phyloP scores from a whole-genome alignment of 1,139 yeast genomes.

The Schwanniomyces etchellsii region DNA sequence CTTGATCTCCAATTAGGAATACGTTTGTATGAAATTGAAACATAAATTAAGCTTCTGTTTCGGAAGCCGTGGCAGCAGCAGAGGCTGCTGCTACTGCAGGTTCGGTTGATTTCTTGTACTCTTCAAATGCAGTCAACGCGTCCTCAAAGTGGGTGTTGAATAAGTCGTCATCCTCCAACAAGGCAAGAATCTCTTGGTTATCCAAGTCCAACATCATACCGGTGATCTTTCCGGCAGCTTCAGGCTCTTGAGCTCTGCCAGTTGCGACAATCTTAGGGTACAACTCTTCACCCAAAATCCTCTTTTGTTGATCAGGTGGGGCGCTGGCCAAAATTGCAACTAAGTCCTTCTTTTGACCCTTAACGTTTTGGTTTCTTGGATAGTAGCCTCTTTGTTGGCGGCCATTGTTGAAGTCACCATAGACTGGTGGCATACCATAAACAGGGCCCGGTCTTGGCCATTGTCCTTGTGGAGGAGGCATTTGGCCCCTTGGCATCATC shows the following conservation, averaged over 20 bases:
- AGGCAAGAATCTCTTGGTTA: constrained; percentile 81
- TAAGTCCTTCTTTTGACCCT: constrained; percentile 36
- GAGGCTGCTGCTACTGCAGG: no score
- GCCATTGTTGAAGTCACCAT: constrained; percentile 55
- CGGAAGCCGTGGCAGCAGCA: no score
- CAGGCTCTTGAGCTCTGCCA: constrained; percentile 81
- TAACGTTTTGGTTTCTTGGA: constrained; percentile 37
- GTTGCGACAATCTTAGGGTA: constrained; percentile 91
- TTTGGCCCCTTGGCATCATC: constrained; percentile 79
- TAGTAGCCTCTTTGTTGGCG: constrained; percentile 38
- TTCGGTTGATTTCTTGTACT: constrained; percentile 56
- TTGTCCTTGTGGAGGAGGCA: constrained; percentile 67
- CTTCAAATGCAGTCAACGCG: constrained; percentile 90
- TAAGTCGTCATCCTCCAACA: constrained; percentile 84
- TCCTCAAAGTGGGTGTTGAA: constrained; percentile 91
- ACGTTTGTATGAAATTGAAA: no score
- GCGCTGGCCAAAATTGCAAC: constrained; percentile 57
- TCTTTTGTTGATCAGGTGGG: constrained; percentile 90
- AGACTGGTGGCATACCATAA: constrained; percentile 83
- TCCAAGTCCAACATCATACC: constrained; percentile 98
- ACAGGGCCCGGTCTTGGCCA: constrained; percentile 74
- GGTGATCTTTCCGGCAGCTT: constrained; percentile 97
- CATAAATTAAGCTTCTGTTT: no score
- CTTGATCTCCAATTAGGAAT: no score
- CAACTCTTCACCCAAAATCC: constrained; percentile 95